Evolutionary conservation across 2,329 filamentous ascomycete genomes (phyloP).

Genomic region (Phialemoniopsis sp.): DNA sequence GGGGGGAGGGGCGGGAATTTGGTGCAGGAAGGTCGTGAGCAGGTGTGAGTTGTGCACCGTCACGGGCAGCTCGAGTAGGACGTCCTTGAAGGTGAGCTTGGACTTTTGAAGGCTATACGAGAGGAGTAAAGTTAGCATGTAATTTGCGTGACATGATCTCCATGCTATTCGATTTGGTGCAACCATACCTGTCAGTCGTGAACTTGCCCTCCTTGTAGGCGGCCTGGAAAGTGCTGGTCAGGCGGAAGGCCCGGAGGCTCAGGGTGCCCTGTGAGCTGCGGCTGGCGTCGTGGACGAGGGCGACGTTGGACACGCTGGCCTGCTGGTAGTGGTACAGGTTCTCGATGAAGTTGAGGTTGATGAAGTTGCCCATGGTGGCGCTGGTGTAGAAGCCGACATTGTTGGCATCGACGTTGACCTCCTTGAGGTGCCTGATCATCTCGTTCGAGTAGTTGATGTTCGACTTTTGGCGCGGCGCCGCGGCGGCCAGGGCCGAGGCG

Average conservation of each 20-base stretch:
- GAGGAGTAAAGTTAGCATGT: constrained; percentile 1
- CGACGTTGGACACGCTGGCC: constrained; percentile 84
- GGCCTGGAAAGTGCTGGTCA: constrained; percentile 82
- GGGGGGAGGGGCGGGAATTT: constrained; percentile 65
- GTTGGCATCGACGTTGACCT: constrained; percentile 98
- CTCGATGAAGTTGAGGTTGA: constrained; percentile 93
- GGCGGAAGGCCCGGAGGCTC: constrained; percentile 84
- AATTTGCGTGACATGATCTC: constrained; percentile 4
- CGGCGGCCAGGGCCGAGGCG: constrained; percentile 72
- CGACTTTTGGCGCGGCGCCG: constrained; percentile 87
- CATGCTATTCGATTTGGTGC: neutral
- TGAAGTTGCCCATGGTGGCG: constrained; percentile 97
- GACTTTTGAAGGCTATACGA: constrained; percentile 79
- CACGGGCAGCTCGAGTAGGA: constrained; percentile 85
- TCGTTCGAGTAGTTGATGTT: constrained; percentile 87
- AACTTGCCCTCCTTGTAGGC: constrained; percentile 98
- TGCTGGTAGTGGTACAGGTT: constrained; percentile 98
- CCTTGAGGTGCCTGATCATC: constrained; percentile 94
- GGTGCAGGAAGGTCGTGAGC: constrained; percentile 91
- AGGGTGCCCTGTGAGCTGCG: constrained; percentile 88
- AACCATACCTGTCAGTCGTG: constrained; percentile 83
- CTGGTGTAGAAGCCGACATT: constrained; percentile 98
- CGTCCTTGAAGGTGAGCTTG: constrained; percentile 89
- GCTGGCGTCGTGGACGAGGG: constrained; percentile 92
- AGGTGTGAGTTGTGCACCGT: constrained; percentile 95